A percentile compares a stretch with the other conserved stretches of the same genome.
phyloP scores from a whole-genome alignment of 129 eudicot species.

The Artemisia tridentata region DNA sequence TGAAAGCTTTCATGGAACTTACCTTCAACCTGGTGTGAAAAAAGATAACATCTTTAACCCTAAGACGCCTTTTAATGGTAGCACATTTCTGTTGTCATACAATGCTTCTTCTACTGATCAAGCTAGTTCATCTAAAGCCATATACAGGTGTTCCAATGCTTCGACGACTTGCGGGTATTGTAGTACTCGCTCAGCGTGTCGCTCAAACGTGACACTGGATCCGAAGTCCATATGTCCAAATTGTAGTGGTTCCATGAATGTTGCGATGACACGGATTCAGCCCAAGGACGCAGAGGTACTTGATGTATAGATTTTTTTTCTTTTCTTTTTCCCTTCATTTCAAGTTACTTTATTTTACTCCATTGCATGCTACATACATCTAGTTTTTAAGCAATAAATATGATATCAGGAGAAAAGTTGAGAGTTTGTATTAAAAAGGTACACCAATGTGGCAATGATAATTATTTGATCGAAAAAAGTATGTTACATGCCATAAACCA shows the following conservation, averaged over 20 bases:
- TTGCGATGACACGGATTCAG: neutral
- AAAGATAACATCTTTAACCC: slow-evolving; percentile 4
- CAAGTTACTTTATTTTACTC: no score
- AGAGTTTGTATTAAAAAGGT: no score
- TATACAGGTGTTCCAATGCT: neutral
- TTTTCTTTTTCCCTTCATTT: no score
- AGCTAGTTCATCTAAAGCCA: neutral
- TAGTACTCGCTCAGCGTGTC: neutral
- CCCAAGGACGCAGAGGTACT: neutral
- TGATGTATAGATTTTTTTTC: no score
- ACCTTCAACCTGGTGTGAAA: slow-evolving; percentile 3
- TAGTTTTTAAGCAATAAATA: no score
- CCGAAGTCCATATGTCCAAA: neutral
- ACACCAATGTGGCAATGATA: no score
- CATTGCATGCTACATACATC: no score
- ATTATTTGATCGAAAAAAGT: no score
- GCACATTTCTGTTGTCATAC: neutral
- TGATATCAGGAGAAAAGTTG: no score
- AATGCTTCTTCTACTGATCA: neutral
- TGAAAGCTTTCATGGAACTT: neutral
- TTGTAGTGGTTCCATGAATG: neutral
- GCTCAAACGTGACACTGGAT: neutral
- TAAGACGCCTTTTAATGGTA: neutral
- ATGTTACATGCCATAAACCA: no score
- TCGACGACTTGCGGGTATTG: no score